phyloP scores from a whole-genome alignment of 345 rosid genomes.

The Bruguiera parviflora region DNA sequence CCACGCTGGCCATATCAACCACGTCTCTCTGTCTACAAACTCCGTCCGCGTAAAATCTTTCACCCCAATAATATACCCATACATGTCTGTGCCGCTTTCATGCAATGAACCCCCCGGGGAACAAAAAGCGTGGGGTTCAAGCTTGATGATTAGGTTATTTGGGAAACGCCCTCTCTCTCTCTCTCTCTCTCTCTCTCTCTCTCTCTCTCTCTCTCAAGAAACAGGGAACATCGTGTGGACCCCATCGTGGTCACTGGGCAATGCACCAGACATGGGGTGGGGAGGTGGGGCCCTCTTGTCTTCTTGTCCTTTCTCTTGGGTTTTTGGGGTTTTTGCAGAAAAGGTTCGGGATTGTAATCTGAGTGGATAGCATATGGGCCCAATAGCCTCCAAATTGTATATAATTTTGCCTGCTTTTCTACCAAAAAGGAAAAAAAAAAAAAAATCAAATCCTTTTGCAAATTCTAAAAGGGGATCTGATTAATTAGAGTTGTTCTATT shows the following conservation, averaged over 20 bases:
- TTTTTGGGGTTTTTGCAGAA: conserved; percentile 23
- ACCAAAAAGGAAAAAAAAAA: no score
- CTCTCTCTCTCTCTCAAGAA: conserved; percentile 5
- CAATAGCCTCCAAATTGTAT: neutral
- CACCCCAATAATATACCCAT: no score
- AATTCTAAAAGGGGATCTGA: no score
- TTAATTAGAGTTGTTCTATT: no score
- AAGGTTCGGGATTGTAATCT: conserved; percentile 21
- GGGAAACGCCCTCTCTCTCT: conserved; percentile 4
- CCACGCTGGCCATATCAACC: no score
- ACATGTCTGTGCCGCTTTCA: no score
- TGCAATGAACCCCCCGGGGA: no score
- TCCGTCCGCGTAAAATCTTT: no score
- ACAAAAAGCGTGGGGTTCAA: neutral
- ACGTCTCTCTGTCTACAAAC: no score
- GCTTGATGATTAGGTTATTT: conserved; percentile 20
- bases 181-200: no score
- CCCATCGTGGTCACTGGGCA: conserved; percentile 50
- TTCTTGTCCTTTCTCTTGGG: conserved; percentile 14
- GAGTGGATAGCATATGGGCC: conserved; percentile 33
- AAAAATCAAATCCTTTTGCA: no score
- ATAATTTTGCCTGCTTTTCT: no score
- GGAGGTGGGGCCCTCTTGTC: conserved; percentile 40
- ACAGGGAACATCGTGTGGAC: conserved; percentile 26
- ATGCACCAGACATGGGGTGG: conserved; percentile 42